Percentiles rank a stretch among this genome's conserved stretches.
Conservation (phyloP, 2,329 filamentous ascomycete species). For the Aspergillus unguis region DNA sequence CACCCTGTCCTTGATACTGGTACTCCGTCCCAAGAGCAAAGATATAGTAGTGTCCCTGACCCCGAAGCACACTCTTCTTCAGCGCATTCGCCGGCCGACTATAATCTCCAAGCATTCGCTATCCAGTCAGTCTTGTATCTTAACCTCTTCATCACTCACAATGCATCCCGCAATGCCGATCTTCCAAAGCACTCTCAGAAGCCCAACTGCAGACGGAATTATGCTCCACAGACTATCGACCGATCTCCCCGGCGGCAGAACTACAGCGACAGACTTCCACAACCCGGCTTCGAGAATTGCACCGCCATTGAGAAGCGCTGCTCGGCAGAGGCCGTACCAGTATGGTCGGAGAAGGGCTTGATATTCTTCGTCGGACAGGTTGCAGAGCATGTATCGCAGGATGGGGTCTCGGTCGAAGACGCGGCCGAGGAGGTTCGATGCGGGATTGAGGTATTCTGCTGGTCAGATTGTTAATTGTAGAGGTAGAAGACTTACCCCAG, state of each 20-base stretch:
- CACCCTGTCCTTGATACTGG: constrained; percentile 6
- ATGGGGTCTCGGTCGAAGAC: constrained; percentile 5
- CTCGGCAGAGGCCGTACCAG: constrained; percentile 6
- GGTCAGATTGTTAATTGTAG: not conserved
- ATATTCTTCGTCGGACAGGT: constrained; percentile 1
- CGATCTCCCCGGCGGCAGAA: constrained; percentile 3
- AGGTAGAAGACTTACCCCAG: not conserved
- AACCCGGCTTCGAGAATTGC: constrained; percentile 1
- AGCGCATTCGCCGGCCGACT: not conserved
- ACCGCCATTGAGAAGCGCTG: constrained; percentile 3
- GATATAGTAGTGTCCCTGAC: not conserved
- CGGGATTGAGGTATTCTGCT: not conserved
- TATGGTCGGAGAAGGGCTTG: not conserved
- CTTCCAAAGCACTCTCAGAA: not conserved
- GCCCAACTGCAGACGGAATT: not conserved
- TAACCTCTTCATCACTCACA: not conserved
- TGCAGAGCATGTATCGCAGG: constrained; percentile 4
- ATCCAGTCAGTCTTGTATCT: not conserved
- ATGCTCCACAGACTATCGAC: constrained; percentile 6
- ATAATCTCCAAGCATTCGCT: constrained; percentile 6
- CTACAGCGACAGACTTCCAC: constrained; percentile 1
- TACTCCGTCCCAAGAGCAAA: constrained; percentile 9
- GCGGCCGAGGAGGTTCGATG: constrained; percentile 1
- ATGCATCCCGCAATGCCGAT: constrained; percentile 1
- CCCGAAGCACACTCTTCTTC: constrained; percentile 1